A percentile compares a stretch with the other conserved stretches of the same genome.
Conservation (phyloP, 2,329 filamentous ascomycete genomes). For the Reticulascus tulasneorum region DNA sequence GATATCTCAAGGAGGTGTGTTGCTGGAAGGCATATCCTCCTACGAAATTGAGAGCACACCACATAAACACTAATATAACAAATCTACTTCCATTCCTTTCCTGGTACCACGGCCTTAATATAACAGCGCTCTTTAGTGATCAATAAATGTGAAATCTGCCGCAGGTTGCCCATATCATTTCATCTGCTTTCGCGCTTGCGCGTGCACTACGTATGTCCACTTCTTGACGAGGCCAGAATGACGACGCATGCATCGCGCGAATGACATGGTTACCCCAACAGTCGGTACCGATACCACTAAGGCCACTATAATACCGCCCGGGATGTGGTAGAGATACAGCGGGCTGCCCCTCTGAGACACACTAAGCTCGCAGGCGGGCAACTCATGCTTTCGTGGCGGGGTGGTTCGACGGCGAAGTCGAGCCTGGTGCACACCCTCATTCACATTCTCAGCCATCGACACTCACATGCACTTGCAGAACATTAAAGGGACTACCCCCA, state of each 20-base stretch:
- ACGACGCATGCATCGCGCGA: constrained; percentile 14
- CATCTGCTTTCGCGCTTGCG: too few species aligned
- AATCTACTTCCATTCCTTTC: too few species aligned
- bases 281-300: constrained; percentile 9
- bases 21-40: constrained; percentile 4
- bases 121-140: too few species aligned
- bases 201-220: constrained; percentile 11
- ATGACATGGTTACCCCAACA: constrained; percentile 10
- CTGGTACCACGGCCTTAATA: too few species aligned
- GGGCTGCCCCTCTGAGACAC: constrained; percentile 11
- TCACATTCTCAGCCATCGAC: constrained; percentile 1
- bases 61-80: constrained; percentile 12
- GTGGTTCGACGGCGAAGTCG: neutral
- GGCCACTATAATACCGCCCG: constrained; percentile 4
- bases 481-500: too few species aligned
- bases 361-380: too few species aligned
- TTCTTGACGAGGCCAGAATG: constrained; percentile 3
- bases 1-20: constrained; percentile 2
- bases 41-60: constrained; percentile 6
- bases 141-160: too few species aligned
- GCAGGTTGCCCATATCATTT: too few species aligned
- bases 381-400: constrained; percentile 11
- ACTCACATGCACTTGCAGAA: constrained; percentile 11
- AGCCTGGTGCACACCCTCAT: neutral
- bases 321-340: constrained; percentile 10